These are phyloP conservation scores for Chlamydomonas sphaeroides DNA, from an alignment of 139 green algal genomes.

Conservation along the genomic window DNA sequence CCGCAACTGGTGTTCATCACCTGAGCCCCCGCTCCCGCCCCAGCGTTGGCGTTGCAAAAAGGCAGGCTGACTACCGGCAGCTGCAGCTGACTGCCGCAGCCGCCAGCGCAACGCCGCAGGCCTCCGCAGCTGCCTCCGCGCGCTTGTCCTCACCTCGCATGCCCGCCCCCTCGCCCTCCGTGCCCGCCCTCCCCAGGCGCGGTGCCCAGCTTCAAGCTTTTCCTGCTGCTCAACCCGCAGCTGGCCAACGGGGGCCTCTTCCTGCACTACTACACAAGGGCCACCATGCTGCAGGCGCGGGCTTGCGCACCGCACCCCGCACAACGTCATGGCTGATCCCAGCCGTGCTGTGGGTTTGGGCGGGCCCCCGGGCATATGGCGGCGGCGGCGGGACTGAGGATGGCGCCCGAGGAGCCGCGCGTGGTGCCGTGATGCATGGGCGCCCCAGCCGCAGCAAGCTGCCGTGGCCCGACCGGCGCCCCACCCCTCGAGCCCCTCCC, in stretches of 20 bases:
- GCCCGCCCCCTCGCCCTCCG: background rate
- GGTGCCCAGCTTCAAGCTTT: conserved; percentile 2
- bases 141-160: conserved; percentile 2
- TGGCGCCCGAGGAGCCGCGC: background rate
- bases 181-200: background rate
- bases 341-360: too few species aligned
- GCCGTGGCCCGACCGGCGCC: background rate
- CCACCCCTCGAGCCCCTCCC: background rate
- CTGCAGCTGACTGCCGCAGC: conserved; percentile 13
- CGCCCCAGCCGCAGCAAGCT: background rate
- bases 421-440: background rate
- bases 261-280: conserved; percentile 40
- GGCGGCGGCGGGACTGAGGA: background rate
- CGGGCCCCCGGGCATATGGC: too few species aligned
- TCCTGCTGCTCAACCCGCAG: conserved; percentile 24
- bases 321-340: too few species aligned
- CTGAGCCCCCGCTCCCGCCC: too few species aligned
- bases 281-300: conserved; percentile 20
- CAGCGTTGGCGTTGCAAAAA: too few species aligned
- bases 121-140: too few species aligned
- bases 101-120: too few species aligned
- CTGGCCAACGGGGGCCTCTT: conserved; percentile 33
- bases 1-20: too few species aligned
- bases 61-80: too few species aligned
- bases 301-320: too few species aligned